Conservation (phyloP, 768 basidiomycete genomes). For the Cystofilobasidium capitatum region DNA sequence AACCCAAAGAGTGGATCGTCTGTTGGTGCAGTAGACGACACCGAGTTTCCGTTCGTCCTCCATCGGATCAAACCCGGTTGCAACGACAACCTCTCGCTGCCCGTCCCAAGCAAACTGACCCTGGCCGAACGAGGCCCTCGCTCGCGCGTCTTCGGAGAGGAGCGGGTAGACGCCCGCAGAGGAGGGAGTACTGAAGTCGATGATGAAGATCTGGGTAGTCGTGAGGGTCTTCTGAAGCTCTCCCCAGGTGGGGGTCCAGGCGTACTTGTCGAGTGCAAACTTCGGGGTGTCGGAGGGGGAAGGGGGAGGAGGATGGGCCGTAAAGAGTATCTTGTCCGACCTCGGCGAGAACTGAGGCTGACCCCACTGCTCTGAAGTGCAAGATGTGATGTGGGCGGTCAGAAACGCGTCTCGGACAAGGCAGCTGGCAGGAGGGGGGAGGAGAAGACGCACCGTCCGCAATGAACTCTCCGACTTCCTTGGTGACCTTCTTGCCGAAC, state of each 20-base stretch:
- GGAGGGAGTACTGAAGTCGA: conserved; percentile 36
- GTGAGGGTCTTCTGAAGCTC: conserved; percentile 52
- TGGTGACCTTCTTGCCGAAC: conserved; percentile 12
- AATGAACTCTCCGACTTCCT: conserved; percentile 16
- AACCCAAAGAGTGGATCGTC: conserved; percentile 52
- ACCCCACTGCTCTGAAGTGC: conserved; percentile 26
- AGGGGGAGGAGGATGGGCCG: conserved; percentile 16
- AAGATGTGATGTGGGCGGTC: no score
- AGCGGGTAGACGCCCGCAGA: conserved; percentile 14
- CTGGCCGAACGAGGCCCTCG: conserved; percentile 46
- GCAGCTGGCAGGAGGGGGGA: not conserved
- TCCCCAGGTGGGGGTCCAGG: conserved; percentile 54
- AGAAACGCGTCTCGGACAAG: not conserved
- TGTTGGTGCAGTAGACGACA: conserved; percentile 53
- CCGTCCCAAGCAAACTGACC: conserved; percentile 25
- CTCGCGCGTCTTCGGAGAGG: conserved; percentile 4
- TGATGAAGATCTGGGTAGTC: conserved; percentile 50
- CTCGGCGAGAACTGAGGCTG: conserved; percentile 9
- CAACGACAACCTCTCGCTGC: conserved; percentile 41
- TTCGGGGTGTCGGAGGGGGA: not conserved
- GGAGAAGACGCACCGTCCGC: conserved; percentile 6
- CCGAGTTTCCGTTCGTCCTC: conserved; percentile 54
- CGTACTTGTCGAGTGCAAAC: conserved; percentile 43
- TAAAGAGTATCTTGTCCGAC: conserved; percentile 15
- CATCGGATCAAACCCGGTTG: conserved; percentile 55